These are phyloP conservation scores for Fusarium humuli DNA, from an alignment of 2,329 filamentous ascomycete species.

Conservation along the genomic window DNA sequence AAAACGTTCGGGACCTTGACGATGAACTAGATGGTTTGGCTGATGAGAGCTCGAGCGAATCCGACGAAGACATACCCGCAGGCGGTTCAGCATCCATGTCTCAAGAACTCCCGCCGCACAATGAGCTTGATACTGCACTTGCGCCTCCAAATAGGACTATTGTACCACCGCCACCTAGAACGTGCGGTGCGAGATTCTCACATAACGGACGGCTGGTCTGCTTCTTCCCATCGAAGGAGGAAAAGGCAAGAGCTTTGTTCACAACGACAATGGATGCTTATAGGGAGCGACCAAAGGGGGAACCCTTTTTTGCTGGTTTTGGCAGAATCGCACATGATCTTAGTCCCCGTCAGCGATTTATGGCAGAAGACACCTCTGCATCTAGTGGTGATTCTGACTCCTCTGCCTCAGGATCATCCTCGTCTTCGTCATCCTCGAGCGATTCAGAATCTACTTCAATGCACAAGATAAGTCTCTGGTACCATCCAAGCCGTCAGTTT, in stretches of 20 bases:
- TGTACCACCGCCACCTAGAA: constrained; percentile 67
- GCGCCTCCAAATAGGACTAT: constrained; percentile 63
- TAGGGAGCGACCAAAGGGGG: constrained; percentile 63
- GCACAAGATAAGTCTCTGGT: constrained; percentile 69
- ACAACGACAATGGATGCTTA: constrained; percentile 59
- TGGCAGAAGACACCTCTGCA: constrained; percentile 62
- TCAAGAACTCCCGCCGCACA: constrained; percentile 68
- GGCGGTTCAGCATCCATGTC: constrained; percentile 70
- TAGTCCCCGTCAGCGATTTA: constrained; percentile 59
- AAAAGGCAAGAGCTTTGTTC: constrained; percentile 65
- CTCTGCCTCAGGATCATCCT: constrained; percentile 61
- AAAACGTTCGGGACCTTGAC: constrained; percentile 72
- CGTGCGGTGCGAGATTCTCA: constrained; percentile 71
- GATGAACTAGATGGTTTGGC: constrained; percentile 66
- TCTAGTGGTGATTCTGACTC: constrained; percentile 65
- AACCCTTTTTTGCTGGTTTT: constrained; percentile 69
- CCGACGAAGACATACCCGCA: constrained; percentile 69
- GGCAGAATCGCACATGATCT: constrained; percentile 65
- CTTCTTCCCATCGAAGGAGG: constrained; percentile 77
- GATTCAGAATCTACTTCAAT: constrained; percentile 73
- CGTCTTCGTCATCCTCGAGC: constrained; percentile 67
- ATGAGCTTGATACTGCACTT: constrained; percentile 65
- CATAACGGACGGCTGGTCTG: constrained; percentile 72
- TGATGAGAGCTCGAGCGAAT: constrained; percentile 87
- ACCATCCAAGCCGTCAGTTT: constrained; percentile 63